Base-by-base conservation (phyloP, 148 eudicot species). In the Hydrangea macrophylla region DNA sequence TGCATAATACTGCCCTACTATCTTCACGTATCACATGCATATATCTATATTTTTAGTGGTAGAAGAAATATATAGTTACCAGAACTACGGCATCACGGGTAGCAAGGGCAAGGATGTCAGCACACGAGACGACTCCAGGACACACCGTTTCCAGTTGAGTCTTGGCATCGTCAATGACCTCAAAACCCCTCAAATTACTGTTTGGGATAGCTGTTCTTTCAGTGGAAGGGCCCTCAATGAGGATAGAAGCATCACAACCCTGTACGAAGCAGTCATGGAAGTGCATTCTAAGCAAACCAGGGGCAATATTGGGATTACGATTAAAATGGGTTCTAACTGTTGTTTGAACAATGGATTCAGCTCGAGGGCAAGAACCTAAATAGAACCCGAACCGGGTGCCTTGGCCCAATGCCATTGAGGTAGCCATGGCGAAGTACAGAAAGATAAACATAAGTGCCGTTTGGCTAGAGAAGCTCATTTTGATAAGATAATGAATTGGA, bases 71-170 rank as follows among this genome's bases (percentile, higher is more conserved):
- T n/a, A n/a, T n/a, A n/a, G n/a, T n/a, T n/a, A n/a, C n/a, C n/a
- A n/a, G n/a, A n/a, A n/a, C n/a, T n/a, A n/a, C n/a, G n/a, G n/a
- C n/a, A n/a, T n/a, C n/a, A n/a, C n/a, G n/a, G n/a, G n/a, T n/a
- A n/a, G n/a, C n/a, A n/a, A n/a, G n/a, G n/a, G n/a, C n/a, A n/a
- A n/a, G n/a, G n/a, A n/a, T n/a, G n/a, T n/a, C 66, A 11, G 66
- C 67, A 70, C 73, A 70, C 17, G 73, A 70, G 30, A 70, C 73
- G 0, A 70, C 73, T 0, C 73, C 73, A 45, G 73, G 73, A 45
- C 73, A 70, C 2, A 37, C 67, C 12, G 67, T 51, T 18, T 70
- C 67, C 0, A 61, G 54, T 33, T 61, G 67, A 1, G 36, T 13
- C 60, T 61, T 70, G 12, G 74, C 67, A 33, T 53, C 60, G 5